Percentiles rank a stretch among this genome's conserved stretches.
These are phyloP conservation scores for Thozetella sp. DNA, from an alignment of 495 filamentous ascomycete genomes.

Conservation along the genomic window DNA sequence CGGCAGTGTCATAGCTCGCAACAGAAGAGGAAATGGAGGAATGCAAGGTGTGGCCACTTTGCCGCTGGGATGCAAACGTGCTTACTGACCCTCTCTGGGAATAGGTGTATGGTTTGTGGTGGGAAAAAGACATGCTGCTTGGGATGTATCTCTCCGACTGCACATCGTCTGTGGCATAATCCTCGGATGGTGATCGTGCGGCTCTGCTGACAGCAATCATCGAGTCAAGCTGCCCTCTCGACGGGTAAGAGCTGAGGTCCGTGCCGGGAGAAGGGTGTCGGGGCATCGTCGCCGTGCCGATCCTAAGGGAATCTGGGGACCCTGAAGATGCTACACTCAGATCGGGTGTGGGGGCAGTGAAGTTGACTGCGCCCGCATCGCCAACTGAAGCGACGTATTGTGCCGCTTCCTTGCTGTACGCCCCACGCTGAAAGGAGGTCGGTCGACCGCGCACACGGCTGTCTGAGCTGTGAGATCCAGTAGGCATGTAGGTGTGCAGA, in stretches of 20 bases:
- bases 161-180: slow-evolving; percentile 1
- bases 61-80: slow-evolving; percentile 13
- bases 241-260: background rate
- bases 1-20: slow-evolving; percentile 12
- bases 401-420: background rate
- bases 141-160: background rate
- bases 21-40: slow-evolving; percentile 18
- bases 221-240: slow-evolving; percentile 16
- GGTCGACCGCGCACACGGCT: background rate
- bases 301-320: background rate
- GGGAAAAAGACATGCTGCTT: slow-evolving; percentile 10
- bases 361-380: background rate
- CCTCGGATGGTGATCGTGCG: background rate
- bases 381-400: background rate
- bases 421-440: background rate
- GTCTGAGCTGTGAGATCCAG: background rate
- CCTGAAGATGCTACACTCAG: background rate
- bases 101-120: slow-evolving; percentile 10
- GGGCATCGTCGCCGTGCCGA: background rate
- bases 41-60: slow-evolving; percentile 28
- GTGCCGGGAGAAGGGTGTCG: background rate
- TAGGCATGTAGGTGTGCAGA: slow-evolving; percentile 18
- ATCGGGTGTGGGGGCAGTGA: background rate
- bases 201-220: slow-evolving; percentile 14
- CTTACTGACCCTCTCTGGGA: slow-evolving; percentile 14